These are phyloP conservation scores for Chenopodium album DNA, from an alignment of 148 eudicot genomes.

Conservation along the genomic window DNA sequence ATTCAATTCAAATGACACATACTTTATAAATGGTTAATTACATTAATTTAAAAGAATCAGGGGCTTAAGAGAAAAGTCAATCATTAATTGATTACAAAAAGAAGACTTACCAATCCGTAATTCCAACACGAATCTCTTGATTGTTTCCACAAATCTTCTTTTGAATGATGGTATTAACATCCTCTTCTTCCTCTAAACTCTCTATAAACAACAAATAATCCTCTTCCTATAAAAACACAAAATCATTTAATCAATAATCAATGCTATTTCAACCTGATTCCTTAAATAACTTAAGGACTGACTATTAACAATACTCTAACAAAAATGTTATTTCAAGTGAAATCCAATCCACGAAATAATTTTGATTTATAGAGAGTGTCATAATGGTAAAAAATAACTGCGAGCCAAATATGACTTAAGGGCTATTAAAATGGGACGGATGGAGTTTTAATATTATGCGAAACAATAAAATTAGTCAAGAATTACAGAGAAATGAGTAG, in stretches of 20 bases:
- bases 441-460: not conserved
- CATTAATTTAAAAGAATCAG: not conserved
- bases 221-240: conserved; percentile 37
- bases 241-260: not conserved
- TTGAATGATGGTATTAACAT: conserved; percentile 2
- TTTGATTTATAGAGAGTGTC: too few relatives aligned
- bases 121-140: conserved; percentile 56
- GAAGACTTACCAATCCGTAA: conserved; percentile 61
- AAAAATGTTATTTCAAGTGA: too few relatives aligned
- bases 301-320: too few relatives aligned
- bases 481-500: conserved; percentile 54
- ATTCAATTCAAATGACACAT: too few relatives aligned
- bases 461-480: too few relatives aligned
- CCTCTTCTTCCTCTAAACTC: conserved; percentile 39
- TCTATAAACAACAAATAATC: conserved; percentile 50
- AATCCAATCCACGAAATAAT: too few relatives aligned
- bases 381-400: too few relatives aligned
- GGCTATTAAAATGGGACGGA: not conserved
- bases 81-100: not conserved
- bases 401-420: not conserved
- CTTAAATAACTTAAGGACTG: too few relatives aligned
- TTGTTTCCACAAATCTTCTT: conserved; percentile 14
- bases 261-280: too few relatives aligned
- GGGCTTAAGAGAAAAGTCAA: not conserved
- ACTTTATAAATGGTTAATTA: too few relatives aligned